These are phyloP conservation scores for Phytophthora megakarya DNA, from an alignment of 352 stramenopile species.

Conservation along the genomic window DNA sequence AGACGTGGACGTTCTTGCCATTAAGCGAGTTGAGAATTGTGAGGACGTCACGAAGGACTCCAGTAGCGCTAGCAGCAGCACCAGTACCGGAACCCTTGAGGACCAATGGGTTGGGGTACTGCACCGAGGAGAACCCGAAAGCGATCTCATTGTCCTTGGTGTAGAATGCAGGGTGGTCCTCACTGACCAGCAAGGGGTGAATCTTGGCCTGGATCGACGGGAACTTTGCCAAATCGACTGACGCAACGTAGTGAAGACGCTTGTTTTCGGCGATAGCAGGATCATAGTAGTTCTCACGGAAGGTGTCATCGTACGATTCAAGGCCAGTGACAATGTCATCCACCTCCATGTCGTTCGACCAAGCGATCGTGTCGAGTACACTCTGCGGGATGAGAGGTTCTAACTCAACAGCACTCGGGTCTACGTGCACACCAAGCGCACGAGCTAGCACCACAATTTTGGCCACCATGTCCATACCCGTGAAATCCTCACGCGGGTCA, in stretches of 20 bases:
- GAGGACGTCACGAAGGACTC: conserved; percentile 75
- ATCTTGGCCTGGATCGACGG: conserved; percentile 55
- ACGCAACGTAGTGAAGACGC: conserved; percentile 70
- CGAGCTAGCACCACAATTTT: conserved; percentile 77
- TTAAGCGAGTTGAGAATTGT: conserved; percentile 76
- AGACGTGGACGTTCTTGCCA: conserved; percentile 50
- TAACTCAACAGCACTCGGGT: conserved; percentile 48
- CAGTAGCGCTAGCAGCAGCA: conserved; percentile 63
- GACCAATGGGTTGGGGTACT: conserved; percentile 73
- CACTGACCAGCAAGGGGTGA: conserved; percentile 55
- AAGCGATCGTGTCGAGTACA: conserved; percentile 51
- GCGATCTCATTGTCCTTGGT: conserved; percentile 77
- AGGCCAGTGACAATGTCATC: conserved; percentile 59
- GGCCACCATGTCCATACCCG: conserved; percentile 61
- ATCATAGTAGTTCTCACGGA: conserved; percentile 59
- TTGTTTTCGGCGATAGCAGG: conserved; percentile 49
- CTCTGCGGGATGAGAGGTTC: conserved; percentile 57
- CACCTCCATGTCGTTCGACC: conserved; percentile 49
- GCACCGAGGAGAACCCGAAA: conserved; percentile 70
- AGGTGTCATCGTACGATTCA: conserved; percentile 57
- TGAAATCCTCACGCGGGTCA: conserved; percentile 74
- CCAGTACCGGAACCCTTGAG: conserved; percentile 75
- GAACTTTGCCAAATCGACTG: conserved; percentile 63
- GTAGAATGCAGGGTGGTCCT: conserved; percentile 64
- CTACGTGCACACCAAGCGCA: conserved; percentile 61